These are phyloP conservation scores for Halophytophthora polymorphica DNA, from an alignment of 352 stramenopile species.

Conservation along the genomic window DNA sequence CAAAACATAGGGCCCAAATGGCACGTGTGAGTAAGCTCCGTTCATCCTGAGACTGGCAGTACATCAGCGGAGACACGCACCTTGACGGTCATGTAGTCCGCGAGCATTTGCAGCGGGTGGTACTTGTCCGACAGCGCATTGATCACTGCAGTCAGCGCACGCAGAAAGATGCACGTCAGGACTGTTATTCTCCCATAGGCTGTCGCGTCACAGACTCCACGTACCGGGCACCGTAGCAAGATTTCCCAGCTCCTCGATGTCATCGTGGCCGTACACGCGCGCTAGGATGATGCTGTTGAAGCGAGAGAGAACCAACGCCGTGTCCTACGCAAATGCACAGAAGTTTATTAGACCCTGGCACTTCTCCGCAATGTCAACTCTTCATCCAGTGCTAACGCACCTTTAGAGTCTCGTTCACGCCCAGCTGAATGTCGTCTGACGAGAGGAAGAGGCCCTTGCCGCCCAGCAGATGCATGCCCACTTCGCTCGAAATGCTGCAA, in stretches of 20 bases:
- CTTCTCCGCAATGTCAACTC: not conserved
- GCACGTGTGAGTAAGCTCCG: not conserved
- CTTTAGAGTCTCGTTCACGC: constrained; percentile 96
- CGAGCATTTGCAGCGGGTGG: constrained; percentile 97
- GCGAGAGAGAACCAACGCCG: constrained; percentile 82
- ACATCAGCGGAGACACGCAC: constrained; percentile 15
- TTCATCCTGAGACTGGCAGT: not conserved
- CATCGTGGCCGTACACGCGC: constrained; percentile 92
- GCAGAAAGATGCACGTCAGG: not conserved
- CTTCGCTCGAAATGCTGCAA: constrained; percentile 90
- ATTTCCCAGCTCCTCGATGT: constrained; percentile 87
- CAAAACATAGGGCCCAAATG: not conserved
- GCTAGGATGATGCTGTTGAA: constrained; percentile 97
- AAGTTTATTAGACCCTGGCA: not conserved
- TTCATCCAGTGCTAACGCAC: constrained; percentile 1
- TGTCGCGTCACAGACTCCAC: not conserved
- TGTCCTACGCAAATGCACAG: constrained; percentile 35
- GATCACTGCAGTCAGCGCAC: constrained; percentile 72
- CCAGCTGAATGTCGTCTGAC: constrained; percentile 97
- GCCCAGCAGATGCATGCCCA: constrained; percentile 95
- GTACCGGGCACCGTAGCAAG: constrained; percentile 86
- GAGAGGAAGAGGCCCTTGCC: constrained; percentile 96
- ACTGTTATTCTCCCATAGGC: not conserved
- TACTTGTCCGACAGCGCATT: constrained; percentile 98
- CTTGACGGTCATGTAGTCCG: constrained; percentile 97